A percentile compares a stretch with the other conserved stretches of the same genome.
These are phyloP conservation scores for Melampsora americana DNA, from an alignment of 1,284 basidiomycete genomes.

Conservation along the genomic window DNA sequence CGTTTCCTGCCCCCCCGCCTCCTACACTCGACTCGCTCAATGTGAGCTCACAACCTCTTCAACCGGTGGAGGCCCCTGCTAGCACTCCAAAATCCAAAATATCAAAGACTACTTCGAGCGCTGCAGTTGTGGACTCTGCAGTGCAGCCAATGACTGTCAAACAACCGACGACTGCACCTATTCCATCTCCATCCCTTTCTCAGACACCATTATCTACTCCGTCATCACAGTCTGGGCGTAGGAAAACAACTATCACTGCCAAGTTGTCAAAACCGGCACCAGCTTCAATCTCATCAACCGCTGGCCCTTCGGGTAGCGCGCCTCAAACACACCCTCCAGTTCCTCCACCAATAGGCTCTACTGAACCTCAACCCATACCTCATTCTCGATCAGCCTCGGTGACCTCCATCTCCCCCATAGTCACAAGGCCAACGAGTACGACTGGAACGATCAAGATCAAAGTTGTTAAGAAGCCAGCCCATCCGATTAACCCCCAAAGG, in stretches of 20 bases:
- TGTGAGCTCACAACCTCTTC: neutral
- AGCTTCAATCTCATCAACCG: too few species aligned
- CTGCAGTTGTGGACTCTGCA: neutral
- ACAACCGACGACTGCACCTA: too few species aligned
- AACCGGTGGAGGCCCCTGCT: neutral
- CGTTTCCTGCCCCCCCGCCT: constrained; percentile 28
- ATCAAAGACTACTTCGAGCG: neutral
- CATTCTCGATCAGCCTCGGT: neutral
- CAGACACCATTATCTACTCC: too few species aligned
- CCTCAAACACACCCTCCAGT: too few species aligned
- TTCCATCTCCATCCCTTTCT: neutral
- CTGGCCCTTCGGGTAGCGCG: too few species aligned
- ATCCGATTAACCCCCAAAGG: neutral
- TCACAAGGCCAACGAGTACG: neutral
- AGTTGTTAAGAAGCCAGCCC: constrained; percentile 4
- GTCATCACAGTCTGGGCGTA: too few species aligned
- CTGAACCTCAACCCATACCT: neutral
- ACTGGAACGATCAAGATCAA: constrained; percentile 38
- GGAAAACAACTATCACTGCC: too few species aligned
- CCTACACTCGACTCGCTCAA: constrained; percentile 1
- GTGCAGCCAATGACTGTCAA: too few species aligned
- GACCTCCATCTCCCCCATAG: neutral
- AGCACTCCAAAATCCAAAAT: neutral
- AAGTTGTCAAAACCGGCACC: too few species aligned
- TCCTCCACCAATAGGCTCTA: too few species aligned